Base-by-base conservation (phyloP, 148 eudicot genomes). In the Rhododendron kiyosumense region DNA sequence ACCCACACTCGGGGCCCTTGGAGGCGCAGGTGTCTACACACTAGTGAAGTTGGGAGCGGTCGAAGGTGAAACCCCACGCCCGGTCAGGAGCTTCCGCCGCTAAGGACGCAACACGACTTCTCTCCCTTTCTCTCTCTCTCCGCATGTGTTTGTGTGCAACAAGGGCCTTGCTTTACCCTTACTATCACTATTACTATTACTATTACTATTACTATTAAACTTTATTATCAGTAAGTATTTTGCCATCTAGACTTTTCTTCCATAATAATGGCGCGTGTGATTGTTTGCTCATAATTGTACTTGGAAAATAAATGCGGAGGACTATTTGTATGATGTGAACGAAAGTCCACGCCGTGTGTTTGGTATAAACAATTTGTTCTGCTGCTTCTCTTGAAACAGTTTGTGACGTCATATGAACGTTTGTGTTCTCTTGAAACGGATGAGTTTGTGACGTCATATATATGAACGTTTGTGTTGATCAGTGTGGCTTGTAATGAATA, bases 71-170 rank as follows among this genome's bases (percentile, higher is more conserved):
- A 82, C 92, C 22, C 90, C 94, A 38, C 96, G 96, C 76, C 94
- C 87, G 26, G 90, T 79, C 74, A 89, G 98, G 90, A 96, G 99
- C 92, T 96, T 94, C 87, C 97, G 95, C 51, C 98, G 98, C 88
- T 96, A 90, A 81, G 67, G 51, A 9, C 3, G 2, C 18, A 5
- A 54, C 10, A 17, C 1, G 22, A 17, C 61, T 51, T 51, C 54
- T 7, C 6, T 5, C 7, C 14, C 61, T 54, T n/a, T n/a, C 63
- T 57, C 63, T 18, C 22, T 13, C 78, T 36, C 24, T 36, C 45
- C 45, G 49, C 12, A 12, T 9, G 49, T 46, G 49, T 46, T 7
- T 9, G 49, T 9, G 20, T 32, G 77, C 77, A 32, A 32, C 38
- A 75, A 75, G 79, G 22, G 79, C 78, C 43, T 15, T 3, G 24